Evolutionary conservation across 768 basidiomycete genomes (phyloP).

Genomic region (Termitomyces sp.): DNA sequence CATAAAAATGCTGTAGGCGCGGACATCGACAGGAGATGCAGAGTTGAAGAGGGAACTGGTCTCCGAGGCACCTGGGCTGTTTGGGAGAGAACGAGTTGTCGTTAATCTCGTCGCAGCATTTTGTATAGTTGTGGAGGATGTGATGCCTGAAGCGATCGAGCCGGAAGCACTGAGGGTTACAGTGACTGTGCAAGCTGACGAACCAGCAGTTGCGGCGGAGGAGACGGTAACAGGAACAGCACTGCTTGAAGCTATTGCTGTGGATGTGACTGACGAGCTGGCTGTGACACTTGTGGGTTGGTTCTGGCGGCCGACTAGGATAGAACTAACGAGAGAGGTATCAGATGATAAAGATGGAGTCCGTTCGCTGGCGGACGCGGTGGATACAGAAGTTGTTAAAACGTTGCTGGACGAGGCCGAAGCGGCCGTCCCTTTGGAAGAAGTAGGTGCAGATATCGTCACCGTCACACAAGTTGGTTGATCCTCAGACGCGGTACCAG

Average conservation of each 20-base stretch:
- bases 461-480: background rate
- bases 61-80: background rate
- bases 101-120: background rate
- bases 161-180: background rate
- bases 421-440: background rate
- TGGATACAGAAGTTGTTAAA: background rate
- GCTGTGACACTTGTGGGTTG: background rate
- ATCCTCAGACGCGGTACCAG: background rate
- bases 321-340: background rate
- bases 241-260: background rate
- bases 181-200: conserved; percentile 3
- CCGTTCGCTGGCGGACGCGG: background rate
- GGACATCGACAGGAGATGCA: background rate
- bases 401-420: background rate
- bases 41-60: background rate
- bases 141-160: background rate
- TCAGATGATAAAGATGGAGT: background rate
- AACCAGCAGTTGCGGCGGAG: background rate
- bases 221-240: background rate
- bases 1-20: background rate
- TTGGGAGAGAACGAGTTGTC: background rate
- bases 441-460: background rate
- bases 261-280: background rate
- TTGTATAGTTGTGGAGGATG: background rate
- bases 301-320: background rate